Conservation (phyloP, 1,139 yeast species). For the Suhomyces atakaporum region DNA sequence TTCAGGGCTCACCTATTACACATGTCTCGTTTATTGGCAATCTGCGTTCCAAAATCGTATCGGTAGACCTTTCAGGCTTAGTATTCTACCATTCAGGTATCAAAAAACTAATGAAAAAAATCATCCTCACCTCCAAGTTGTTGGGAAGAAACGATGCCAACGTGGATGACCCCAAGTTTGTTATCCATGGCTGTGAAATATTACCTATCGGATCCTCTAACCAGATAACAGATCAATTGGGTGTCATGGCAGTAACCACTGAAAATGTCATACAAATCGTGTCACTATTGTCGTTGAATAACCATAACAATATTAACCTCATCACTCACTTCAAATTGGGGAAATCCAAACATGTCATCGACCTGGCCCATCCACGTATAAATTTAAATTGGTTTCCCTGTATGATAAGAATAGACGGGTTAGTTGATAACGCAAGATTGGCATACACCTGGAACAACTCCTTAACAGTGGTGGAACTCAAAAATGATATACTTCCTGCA, state of each 20-base stretch:
- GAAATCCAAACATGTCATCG: slow-evolving; percentile 37
- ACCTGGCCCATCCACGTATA: slow-evolving; percentile 17
- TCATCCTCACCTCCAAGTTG: slow-evolving; percentile 51
- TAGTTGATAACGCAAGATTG: slow-evolving; percentile 45
- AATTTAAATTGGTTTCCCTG: slow-evolving; percentile 62
- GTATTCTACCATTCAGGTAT: slow-evolving; percentile 62
- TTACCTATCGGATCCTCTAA: slow-evolving; percentile 57
- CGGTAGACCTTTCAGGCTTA: slow-evolving; percentile 62
- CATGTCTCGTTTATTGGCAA: slow-evolving; percentile 57
- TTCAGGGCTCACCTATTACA: slow-evolving; percentile 44
- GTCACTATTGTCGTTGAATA: slow-evolving; percentile 54
- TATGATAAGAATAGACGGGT: slow-evolving; percentile 22
- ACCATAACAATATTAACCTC: slow-evolving; percentile 30
- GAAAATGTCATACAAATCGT: slow-evolving; percentile 52
- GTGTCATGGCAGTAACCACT: slow-evolving; percentile 64
- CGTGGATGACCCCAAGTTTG: slow-evolving; percentile 17
- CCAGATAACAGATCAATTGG: slow-evolving; percentile 56
- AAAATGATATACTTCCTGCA: slow-evolving; percentile 30
- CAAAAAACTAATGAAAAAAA: slow-evolving; percentile 53
- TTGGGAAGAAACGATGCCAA: slow-evolving; percentile 50
- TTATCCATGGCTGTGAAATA: slow-evolving; percentile 36
- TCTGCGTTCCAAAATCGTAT: slow-evolving; percentile 57
- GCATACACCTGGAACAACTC: slow-evolving; percentile 70
- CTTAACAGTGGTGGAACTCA: slow-evolving; percentile 56
- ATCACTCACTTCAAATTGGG: slow-evolving; percentile 57